These are phyloP conservation scores for Yamadazyma ubonensis DNA, from an alignment of 805 yeast genomes.

Conservation along the genomic window DNA sequence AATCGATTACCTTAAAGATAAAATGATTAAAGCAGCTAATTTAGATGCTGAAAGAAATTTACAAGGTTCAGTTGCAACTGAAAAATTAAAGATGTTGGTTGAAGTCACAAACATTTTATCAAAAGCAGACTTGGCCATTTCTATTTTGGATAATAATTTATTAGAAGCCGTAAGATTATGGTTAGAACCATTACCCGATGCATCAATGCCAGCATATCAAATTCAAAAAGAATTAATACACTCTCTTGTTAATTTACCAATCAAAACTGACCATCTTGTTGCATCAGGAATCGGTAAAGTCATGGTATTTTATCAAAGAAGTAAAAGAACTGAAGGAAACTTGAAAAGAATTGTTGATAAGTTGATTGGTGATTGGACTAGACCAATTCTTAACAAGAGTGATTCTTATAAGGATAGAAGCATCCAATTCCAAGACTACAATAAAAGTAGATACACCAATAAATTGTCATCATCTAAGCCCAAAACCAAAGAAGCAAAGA, in stretches of 20 bases:
- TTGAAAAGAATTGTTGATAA: slow-evolving; percentile 88
- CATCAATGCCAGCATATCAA: slow-evolving; percentile 95
- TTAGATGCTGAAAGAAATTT: slow-evolving; percentile 61
- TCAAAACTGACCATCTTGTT: slow-evolving; percentile 91
- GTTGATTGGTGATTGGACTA: slow-evolving; percentile 94
- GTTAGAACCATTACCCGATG: slow-evolving; percentile 98
- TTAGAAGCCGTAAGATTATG: slow-evolving; percentile 92
- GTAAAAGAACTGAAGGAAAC: slow-evolving; percentile 82
- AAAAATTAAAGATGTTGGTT: slow-evolving; percentile 75
- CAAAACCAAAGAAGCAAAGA: slow-evolving; percentile 40
- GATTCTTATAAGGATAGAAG: slow-evolving; percentile 90
- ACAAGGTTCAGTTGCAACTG: slow-evolving; percentile 67
- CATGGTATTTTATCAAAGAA: slow-evolving; percentile 86
- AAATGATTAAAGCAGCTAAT: slow-evolving; percentile 87
- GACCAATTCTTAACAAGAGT: slow-evolving; percentile 94
- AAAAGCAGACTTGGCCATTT: slow-evolving; percentile 83
- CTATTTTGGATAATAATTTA: slow-evolving; percentile 89
- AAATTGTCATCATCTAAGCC: slow-evolving; percentile 33
- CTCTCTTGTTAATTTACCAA: slow-evolving; percentile 76
- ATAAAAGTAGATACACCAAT: slow-evolving; percentile 51
- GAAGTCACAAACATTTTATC: slow-evolving; percentile 74
- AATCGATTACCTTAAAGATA: slow-evolving; percentile 75
- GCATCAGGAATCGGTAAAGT: slow-evolving; percentile 95
- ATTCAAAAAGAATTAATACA: slow-evolving; percentile 84
- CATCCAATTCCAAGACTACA: slow-evolving; percentile 67